Conservation (phyloP, 225 moss, liverwort and hornwort genomes). For the Sphagnum contortum region DNA sequence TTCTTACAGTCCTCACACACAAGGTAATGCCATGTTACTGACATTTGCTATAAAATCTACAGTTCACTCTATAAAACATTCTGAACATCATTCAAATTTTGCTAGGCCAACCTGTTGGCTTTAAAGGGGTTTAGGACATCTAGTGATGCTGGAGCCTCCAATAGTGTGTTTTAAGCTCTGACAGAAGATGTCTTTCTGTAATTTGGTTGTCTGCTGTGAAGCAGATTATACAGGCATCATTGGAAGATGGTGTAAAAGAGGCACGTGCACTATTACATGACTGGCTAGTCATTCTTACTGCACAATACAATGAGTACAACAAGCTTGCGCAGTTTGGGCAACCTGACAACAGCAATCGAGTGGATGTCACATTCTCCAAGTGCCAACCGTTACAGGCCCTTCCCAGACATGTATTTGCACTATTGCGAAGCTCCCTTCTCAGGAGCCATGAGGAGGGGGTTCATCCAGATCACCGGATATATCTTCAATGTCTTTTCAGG, state of each 20-base stretch:
- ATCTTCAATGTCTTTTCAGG: conserved; percentile 96
- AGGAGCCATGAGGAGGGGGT: conserved; percentile 94
- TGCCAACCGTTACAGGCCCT: conserved; percentile 77
- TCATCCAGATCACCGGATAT: conserved; percentile 92
- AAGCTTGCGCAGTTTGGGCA: conserved; percentile 76
- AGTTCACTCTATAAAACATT: too few species aligned
- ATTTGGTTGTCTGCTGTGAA: not conserved
- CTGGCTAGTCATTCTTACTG: conserved; percentile 96
- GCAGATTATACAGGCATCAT: conserved; percentile 92
- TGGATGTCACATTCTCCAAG: conserved; percentile 82
- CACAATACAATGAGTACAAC: conserved; percentile 93
- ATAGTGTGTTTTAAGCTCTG: not conserved
- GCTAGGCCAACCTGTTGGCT: too few species aligned
- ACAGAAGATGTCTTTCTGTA: not conserved
- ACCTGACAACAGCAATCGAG: conserved; percentile 45
- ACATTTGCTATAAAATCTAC: too few species aligned
- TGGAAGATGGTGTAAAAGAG: conserved; percentile 94
- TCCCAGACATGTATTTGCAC: conserved; percentile 91
- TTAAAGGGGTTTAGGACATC: too few species aligned
- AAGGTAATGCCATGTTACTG: conserved; percentile 43
- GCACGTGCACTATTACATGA: conserved; percentile 85
- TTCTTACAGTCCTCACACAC: conserved; percentile 84
- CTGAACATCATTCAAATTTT: too few species aligned
- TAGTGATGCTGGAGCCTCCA: too few species aligned
- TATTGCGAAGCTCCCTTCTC: conserved; percentile 54